Base-by-base conservation (phyloP, 768 basidiomycete species). In the Suillus brevipes region DNA sequence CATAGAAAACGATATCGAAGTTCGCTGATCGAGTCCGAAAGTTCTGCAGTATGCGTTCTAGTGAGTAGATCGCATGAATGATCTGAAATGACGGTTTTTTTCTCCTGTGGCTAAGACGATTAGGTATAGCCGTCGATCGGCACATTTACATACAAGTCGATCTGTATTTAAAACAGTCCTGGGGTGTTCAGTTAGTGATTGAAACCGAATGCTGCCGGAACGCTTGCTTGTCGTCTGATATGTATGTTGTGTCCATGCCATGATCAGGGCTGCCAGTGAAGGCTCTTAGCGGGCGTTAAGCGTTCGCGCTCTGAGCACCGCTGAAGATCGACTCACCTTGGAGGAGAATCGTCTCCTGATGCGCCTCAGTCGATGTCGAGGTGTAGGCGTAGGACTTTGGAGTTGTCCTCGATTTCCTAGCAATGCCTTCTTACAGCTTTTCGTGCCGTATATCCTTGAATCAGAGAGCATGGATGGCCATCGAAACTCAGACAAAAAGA, bases 1-100 rank as follows among this genome's bases (percentile, higher is more conserved):
- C 74, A 80, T 83, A 91, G 71, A 91, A 91, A 4, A 86, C 84
- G 37, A 91, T 75, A 40, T 90, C 87, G 62, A 90, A 89, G 38
- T 81, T 79, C 0, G 84, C 84, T 6, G 78, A 79, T 16, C 88
- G 80, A 36, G 75, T 78, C 18, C 77, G 71, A 63, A 88, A 83
- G 43, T 87, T 79, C 7, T 78, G 62, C 9, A 91, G 71, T 4
- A 81, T 74, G n/a, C 76, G 74, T 69, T 91, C 89, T 45, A 90
- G 75, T 6, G 77, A 73, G 61, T 84, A 79, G 36, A 83, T 74
- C 3, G 88, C 90, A 70, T 90, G 89, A 3, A 88, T 65, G 57
- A 88, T 81, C 72, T 91, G 89, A 66, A 89, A 88, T 43, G 82
- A 83, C 0, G 75, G 73, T 36, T 84, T 87, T 87, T 64, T 47